These are phyloP conservation scores for Neurospora sp. DNA, from an alignment of 495 filamentous ascomycete species.

Conservation along the genomic window DNA sequence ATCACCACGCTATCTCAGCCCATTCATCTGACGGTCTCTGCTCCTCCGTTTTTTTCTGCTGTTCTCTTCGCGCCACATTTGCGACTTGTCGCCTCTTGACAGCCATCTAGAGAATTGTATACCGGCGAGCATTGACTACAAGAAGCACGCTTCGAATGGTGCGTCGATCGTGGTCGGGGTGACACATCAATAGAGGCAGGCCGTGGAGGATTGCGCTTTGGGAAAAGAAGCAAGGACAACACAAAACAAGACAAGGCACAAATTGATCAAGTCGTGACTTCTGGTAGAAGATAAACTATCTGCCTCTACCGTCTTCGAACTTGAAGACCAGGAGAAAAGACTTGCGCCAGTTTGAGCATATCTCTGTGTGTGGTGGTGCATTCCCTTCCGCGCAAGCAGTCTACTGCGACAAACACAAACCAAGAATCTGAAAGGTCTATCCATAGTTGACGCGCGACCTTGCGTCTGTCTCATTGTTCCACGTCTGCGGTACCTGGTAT, in stretches of 20 bases:
- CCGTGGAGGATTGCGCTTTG: background rate
- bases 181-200: background rate
- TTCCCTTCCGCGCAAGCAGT: background rate
- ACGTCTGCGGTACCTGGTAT: background rate
- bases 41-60: background rate
- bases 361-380: background rate
- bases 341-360: background rate
- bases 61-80: background rate
- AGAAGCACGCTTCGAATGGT: background rate
- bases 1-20: background rate
- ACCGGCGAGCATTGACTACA: background rate
- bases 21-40: background rate
- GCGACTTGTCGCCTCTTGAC: background rate
- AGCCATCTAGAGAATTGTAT: background rate
- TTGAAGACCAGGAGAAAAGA: background rate
- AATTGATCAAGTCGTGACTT: background rate
- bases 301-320: background rate
- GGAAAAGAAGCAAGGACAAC: background rate
- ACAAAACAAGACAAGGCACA: background rate
- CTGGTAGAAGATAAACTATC: background rate
- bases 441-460: background rate
- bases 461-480: background rate
- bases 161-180: background rate
- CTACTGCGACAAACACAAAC: background rate
- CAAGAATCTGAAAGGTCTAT: background rate